phyloP scores from a whole-genome alignment of 192 early-diverging fungal species.

The Coemansia guatemalensis region DNA sequence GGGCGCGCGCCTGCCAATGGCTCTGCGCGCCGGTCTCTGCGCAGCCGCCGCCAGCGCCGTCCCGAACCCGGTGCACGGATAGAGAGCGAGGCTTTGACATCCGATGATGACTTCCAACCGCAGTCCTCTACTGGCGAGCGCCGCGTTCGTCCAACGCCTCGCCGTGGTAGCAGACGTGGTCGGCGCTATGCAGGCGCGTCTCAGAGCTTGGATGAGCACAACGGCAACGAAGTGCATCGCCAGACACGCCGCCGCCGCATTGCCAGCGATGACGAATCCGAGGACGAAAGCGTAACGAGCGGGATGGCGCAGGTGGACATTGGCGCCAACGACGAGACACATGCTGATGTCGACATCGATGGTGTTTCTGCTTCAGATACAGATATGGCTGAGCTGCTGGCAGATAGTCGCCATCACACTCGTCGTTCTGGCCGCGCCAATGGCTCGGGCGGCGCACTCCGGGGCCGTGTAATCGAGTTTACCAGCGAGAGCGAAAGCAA shows the following conservation, averaged over 20 bases:
- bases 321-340: not conserved
- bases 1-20: not conserved
- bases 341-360: slow-evolving; percentile 13
- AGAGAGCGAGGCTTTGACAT: slow-evolving; percentile 7
- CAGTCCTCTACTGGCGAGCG: not conserved
- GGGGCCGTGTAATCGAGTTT: slow-evolving; percentile 9
- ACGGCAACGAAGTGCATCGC: slow-evolving; percentile 1
- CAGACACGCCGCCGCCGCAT: slow-evolving; percentile 35
- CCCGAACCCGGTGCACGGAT: not conserved
- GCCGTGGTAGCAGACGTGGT: slow-evolving; percentile 1
- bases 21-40: not conserved
- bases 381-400: not conserved
- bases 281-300: slow-evolving; percentile 10
- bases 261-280: slow-evolving; percentile 35
- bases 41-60: not conserved
- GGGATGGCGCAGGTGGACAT: slow-evolving; percentile 16
- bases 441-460: not conserved
- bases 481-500: slow-evolving; percentile 3
- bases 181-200: slow-evolving; percentile 6
- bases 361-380: slow-evolving; percentile 17
- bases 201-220: not conserved
- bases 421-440: not conserved
- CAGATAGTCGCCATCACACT: not conserved
- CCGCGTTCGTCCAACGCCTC: not conserved
- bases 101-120: slow-evolving; percentile 44